Evolutionary conservation across 352 stramenopile species (phyloP).

Genomic region (Pythium guiyangense): DNA sequence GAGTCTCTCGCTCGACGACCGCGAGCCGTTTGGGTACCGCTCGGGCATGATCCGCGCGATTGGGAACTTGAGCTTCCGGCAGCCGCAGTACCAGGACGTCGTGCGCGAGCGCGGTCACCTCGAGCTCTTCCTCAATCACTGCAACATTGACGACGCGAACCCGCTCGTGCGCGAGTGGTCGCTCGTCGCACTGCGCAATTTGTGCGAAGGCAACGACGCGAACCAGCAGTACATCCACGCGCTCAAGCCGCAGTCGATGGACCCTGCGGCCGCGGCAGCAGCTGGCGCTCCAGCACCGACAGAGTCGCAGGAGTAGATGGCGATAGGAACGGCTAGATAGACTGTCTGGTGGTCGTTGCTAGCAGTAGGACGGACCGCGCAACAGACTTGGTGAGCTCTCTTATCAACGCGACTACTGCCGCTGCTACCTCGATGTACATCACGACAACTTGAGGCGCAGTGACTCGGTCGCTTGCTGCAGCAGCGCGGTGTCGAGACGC

Average conservation of each 20-base stretch:
- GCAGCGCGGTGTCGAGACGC: slow-evolving; percentile 10
- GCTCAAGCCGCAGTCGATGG: slow-evolving; percentile 58
- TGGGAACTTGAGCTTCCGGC: slow-evolving; percentile 80
- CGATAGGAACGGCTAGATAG: neutral
- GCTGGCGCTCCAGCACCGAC: neutral
- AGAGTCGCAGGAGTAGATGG: neutral
- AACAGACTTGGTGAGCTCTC: too few species aligned
- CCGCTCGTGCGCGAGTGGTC: slow-evolving; percentile 88
- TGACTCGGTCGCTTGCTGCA: slow-evolving; percentile 15
- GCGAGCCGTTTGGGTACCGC: slow-evolving; percentile 63
- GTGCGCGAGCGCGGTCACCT: slow-evolving; percentile 72
- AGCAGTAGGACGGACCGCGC: neutral
- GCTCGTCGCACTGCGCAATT: slow-evolving; percentile 82
- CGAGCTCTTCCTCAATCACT: slow-evolving; percentile 86
- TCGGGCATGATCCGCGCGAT: slow-evolving; percentile 78
- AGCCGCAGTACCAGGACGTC: slow-evolving; percentile 63
- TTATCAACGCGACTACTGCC: too few species aligned
- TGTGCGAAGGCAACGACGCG: slow-evolving; percentile 82
- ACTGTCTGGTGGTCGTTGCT: too few species aligned
- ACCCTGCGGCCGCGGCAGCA: neutral
- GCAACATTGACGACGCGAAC: slow-evolving; percentile 86
- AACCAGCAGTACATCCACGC: slow-evolving; percentile 65
- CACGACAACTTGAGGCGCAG: neutral
- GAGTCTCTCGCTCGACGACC: too few species aligned
- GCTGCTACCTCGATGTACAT: neutral